Base-by-base conservation (phyloP, 257 asterid genomes). In the Orobanche coerulescens region DNA sequence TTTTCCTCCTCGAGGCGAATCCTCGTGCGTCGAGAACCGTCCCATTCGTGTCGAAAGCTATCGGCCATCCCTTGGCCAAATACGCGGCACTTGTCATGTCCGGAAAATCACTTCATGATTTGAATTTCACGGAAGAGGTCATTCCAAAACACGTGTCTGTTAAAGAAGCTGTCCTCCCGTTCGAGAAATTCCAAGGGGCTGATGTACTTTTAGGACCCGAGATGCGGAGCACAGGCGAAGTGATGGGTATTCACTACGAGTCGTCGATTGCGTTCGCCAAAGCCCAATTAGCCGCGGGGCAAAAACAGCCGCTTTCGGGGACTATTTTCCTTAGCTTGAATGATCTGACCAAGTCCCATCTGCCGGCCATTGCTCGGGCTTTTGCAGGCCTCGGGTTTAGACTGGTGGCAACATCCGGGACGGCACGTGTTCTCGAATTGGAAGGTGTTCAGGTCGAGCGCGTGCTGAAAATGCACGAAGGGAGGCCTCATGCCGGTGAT, bases 171-270 rank as follows among this genome's bases (percentile, higher is more conserved):
- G 99, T 89, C 18, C 89, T 93, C 65, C 97, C 99, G 3, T 93
- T 93, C 20, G 99, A 93, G 73, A 93, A 93, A 69, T 93, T 93
- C 71, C 96, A 81, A 60, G 99, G 97, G 1, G 94, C 97, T 4
- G 99, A 93, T 23, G 95, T 93, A 25, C 78, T 93, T 14, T 76
- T 93, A 1, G 99, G 99, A 8, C 99, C 99, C 0, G 99, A 93
- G 65, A 93, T 93, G 99, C 91, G 96, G 4, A 93, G 99, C 79
- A 93, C 99, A 0, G 99, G 97, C 1, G 99, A 93, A 71, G 97
- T 93, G 2, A 93, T 93, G 97, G 97, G 97, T 8, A 93, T 93
- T 19, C 50, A 79, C 74, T 55, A 39, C 0, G 95, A 89, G 40
- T 53, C 67, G 36, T 79, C 99, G 0, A 76, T 93, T 5, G 99